Percentiles rank a stretch among this genome's conserved stretches.
Conservation (phyloP, 2,329 filamentous ascomycete genomes). For the Alternaria panax region DNA sequence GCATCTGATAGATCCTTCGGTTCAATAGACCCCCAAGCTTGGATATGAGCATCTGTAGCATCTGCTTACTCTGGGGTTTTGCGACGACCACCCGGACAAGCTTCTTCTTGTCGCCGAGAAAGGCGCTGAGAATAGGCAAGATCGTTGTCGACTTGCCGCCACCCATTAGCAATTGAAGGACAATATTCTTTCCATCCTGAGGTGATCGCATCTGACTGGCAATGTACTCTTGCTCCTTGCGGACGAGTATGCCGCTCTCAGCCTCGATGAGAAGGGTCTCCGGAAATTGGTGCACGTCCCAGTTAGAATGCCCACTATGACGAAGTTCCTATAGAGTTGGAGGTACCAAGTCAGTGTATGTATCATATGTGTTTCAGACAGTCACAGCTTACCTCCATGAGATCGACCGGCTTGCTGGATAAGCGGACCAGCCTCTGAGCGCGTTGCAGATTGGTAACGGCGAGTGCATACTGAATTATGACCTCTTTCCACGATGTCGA, state of each 20-base stretch:
- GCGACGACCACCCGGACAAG: conserved; percentile 67
- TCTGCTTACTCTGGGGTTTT: conserved; percentile 68
- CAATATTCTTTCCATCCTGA: conserved; percentile 28
- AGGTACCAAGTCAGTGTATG: too few relatives aligned
- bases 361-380: too few relatives aligned
- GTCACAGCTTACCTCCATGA: conserved; percentile 31
- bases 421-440: conserved; percentile 33
- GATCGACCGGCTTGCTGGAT: conserved; percentile 22
- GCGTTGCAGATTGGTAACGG: conserved; percentile 41
- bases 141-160: conserved; percentile 45
- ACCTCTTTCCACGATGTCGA: conserved; percentile 29
- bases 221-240: conserved; percentile 66
- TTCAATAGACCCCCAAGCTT: conserved; percentile 65
- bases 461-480: conserved; percentile 36
- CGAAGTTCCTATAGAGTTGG: conserved; percentile 21
- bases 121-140: conserved; percentile 39
- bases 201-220: conserved; percentile 62
- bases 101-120: conserved; percentile 58
- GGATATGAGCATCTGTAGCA: conserved; percentile 62
- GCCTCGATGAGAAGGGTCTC: conserved; percentile 71
- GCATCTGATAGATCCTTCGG: conserved; percentile 63
- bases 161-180: conserved; percentile 48
- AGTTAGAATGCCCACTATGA: conserved; percentile 64
- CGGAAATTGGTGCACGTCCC: conserved; percentile 60
- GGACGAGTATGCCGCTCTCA: conserved; percentile 68